Evolutionary conservation across 2,329 filamentous ascomycete genomes (phyloP).

Genomic region (Grosmannia huntii): DNA sequence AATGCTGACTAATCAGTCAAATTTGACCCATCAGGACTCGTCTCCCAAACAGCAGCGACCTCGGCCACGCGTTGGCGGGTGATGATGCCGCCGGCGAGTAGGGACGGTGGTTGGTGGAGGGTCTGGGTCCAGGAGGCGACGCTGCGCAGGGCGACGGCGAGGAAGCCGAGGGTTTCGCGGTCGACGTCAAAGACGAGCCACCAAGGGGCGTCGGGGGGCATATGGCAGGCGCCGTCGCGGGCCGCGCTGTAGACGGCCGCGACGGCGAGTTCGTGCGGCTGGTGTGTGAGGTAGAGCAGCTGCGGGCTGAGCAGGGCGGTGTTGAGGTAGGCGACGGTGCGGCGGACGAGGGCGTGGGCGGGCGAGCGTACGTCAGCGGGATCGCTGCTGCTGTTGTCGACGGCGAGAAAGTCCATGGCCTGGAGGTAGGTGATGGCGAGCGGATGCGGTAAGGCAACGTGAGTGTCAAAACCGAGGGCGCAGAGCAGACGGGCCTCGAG

Average conservation of each 20-base stretch:
- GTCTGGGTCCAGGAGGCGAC: conserved; percentile 55
- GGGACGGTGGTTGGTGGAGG: conserved; percentile 38
- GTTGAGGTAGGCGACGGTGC: conserved; percentile 70
- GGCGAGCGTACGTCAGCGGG: conserved; percentile 18
- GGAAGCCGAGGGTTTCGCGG: conserved; percentile 82
- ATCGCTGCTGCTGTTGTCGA: neutral
- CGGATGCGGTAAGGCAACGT: conserved; percentile 74
- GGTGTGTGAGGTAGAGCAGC: conserved; percentile 81
- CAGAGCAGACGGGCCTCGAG: conserved; percentile 68
- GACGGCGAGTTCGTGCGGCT: conserved; percentile 73
- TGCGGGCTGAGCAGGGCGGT: conserved; percentile 77
- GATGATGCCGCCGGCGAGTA: conserved; percentile 36
- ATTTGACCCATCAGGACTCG: too few relatives aligned
- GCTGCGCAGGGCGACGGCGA: conserved; percentile 77
- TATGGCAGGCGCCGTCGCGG: conserved; percentile 58
- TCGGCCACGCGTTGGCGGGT: conserved; percentile 26
- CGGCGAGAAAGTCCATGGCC: conserved; percentile 57
- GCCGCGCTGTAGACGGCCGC: conserved; percentile 86
- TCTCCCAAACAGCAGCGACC: neutral
- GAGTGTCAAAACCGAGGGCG: conserved; percentile 67
- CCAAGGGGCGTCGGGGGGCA: conserved; percentile 70
- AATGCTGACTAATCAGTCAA: too few relatives aligned
- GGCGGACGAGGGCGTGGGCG: conserved; percentile 44
- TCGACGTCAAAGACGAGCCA: conserved; percentile 98
- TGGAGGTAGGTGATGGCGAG: conserved; percentile 88